These are phyloP conservation scores for Boehmeria nivea DNA, from an alignment of 306 rosid genomes.

Conservation along the genomic window DNA sequence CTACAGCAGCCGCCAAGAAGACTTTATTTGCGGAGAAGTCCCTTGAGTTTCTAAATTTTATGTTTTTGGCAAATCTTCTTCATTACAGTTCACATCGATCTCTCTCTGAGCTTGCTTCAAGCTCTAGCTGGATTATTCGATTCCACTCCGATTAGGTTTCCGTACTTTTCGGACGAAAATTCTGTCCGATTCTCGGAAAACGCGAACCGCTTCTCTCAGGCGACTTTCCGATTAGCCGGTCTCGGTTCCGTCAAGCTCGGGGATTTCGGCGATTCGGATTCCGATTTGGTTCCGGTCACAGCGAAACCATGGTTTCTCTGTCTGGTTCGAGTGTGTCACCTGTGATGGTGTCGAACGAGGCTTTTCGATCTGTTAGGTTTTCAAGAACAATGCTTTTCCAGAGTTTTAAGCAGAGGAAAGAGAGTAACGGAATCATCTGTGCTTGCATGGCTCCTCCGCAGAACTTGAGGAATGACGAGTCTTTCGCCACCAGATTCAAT, in stretches of 20 bases:
- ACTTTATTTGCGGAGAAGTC: background rate
- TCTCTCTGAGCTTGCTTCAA: too few species aligned
- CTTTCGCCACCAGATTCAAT: slow-evolving; percentile 52
- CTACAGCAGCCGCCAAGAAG: too few species aligned
- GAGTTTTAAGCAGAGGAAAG: slow-evolving; percentile 24
- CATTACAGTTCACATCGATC: background rate
- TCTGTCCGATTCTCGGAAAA: too few species aligned
- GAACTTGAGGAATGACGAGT: slow-evolving; percentile 50
- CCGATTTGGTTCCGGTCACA: slow-evolving; percentile 5
- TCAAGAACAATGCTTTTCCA: slow-evolving; percentile 19
- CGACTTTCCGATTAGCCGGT: background rate
- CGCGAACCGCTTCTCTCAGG: slow-evolving; percentile 1
- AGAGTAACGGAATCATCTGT: slow-evolving; percentile 46
- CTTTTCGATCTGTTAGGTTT: slow-evolving; percentile 31
- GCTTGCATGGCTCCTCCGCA: slow-evolving; percentile 80
- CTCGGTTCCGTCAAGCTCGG: slow-evolving; percentile 20
- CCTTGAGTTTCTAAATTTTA: background rate
- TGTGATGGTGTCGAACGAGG: slow-evolving; percentile 29
- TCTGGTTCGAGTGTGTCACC: slow-evolving; percentile 41
- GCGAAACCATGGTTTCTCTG: slow-evolving; percentile 49
- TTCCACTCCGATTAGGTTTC: background rate
- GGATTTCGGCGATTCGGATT: slow-evolving; percentile 3
- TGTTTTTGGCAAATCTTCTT: background rate
- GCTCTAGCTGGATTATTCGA: too few species aligned
- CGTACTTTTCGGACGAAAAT: too few species aligned